These are phyloP conservation scores for Tetramitus jugosus DNA, from an alignment of 208 protist genomes.

Conservation along the genomic window DNA sequence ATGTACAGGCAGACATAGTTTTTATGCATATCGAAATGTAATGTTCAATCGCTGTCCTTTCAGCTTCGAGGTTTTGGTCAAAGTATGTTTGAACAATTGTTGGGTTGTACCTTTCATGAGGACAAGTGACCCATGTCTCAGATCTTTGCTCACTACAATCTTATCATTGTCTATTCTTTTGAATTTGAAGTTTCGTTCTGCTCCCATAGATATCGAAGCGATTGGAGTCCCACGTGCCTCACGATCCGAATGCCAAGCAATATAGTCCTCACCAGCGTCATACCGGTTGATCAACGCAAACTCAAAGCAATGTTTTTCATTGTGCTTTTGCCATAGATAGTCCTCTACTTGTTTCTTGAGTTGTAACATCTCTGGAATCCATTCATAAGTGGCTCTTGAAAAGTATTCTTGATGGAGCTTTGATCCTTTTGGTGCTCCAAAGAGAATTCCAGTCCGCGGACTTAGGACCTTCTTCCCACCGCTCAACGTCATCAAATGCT, in stretches of 20 bases:
- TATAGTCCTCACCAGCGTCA: background rate
- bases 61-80: background rate
- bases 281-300: constrained; percentile 3
- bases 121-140: background rate
- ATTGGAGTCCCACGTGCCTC: background rate
- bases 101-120: background rate
- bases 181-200: background rate
- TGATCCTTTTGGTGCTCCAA: too few relatives aligned
- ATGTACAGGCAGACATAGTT: too few relatives aligned
- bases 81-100: background rate
- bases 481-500: too few relatives aligned
- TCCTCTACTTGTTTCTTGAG: too few relatives aligned
- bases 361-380: too few relatives aligned
- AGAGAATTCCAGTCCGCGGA: too few relatives aligned
- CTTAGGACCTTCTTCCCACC: too few relatives aligned
- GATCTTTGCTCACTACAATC: background rate
- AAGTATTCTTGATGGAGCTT: too few relatives aligned
- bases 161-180: background rate
- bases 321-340: too few relatives aligned
- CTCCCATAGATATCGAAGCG: constrained; percentile 8
- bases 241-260: background rate
- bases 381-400: too few relatives aligned
- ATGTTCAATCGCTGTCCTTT: background rate
- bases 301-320: too few relatives aligned
- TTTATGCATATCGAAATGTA: background rate